Evolutionary conservation across 257 asterid genomes (phyloP), one percentile per base, ranked within the genome.

Genomic region (Solanum dulcamara): DNA sequence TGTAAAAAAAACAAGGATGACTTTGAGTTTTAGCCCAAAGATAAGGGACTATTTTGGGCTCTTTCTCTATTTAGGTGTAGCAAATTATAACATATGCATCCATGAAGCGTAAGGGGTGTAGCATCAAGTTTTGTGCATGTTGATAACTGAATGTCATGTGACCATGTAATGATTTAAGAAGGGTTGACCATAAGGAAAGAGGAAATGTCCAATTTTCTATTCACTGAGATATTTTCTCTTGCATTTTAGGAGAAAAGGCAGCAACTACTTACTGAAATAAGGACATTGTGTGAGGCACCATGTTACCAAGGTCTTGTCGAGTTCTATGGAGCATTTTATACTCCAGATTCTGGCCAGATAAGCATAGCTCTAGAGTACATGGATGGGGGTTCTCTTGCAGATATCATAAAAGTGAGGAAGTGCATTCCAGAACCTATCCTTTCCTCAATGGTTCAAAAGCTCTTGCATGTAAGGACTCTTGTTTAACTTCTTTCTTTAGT

Each of bases 361-460:
- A 95, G 98, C 90, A 96, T 96, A 89, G 99, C 99, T 66, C 91
- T 97, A 81, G 99, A 97, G 90, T 97, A 94, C 89, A 93, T 97
- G 98, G 97, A 95, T 87, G 99, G 99, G 81, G 98, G 99, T 60
- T 95, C 99, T 86, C 90, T 97, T 79, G 97, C 98, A n/a, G 99
- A 97, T 89, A 81, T 97, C 67, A 86, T 94, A 84, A 92, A 93
- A 64, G 85, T 91, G 26, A 91, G 88, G 60, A 93, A 91, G 85
- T 86, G 91, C 83, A 91, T 97, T 90, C 98, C 99, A 0, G 99
- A 97, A 85, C 91, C 93, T 38, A 81, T 94, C 32, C 97, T 97
- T 89, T 93, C 99, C 46, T 87, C 72, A 46, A 92, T 94, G 98
- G 94, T 97, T 90, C 97, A 95, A 84, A 93, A 93, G 85, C 98